Evolutionary conservation across 2,329 filamentous ascomycete genomes (phyloP), one percentile per base, ranked within the genome.

Genomic region (Aspergillus sp.): DNA sequence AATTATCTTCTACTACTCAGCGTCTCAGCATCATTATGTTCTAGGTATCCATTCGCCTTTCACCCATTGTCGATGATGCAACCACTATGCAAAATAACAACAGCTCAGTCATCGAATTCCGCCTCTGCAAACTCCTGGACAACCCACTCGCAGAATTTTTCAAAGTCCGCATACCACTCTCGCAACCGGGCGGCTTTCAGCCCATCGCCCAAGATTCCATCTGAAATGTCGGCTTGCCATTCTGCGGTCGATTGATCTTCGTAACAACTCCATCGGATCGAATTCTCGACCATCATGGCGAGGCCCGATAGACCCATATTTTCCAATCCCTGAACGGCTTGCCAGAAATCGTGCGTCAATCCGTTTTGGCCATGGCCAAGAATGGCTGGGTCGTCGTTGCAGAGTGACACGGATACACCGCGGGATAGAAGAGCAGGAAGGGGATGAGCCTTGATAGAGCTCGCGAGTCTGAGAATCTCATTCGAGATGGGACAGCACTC

Each of bases 321-420:
- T 46, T 95, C 85, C 81, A 90, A 93, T 0, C 88, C 90, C 66
- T 95, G 90, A 13, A 96, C 71, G 1, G 87, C 86, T 66, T 95
- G 89, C 88, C 89, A 96, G 67, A 95, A 95, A 68, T 96, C 90
- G 66, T 95, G 88, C 2, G 86, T 91, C 77, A 93, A 83, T 32
- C 88, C 89, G 27, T 83, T 85, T 6, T 78, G 81, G 45, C 87
- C 87, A 58, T 95, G 88, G 7, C 90, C 90, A 5, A 95, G 75
- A 58, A 96, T 88, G 1, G 86, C 88, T 1, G 90, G 90, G 61
- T 95, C 90, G 61, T 96, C 91, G 60, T 95, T 95, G 70, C 85
- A 89, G 7, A 98, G 78, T 8, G 85, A 82, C 57, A 90, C 91
- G 5, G 87, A 67, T 1, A 97, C 88, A 27, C 91, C 91, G 35